Base-by-base conservation (phyloP, 2,329 filamentous ascomycete genomes). In the Drechslerella dactyloides region DNA sequence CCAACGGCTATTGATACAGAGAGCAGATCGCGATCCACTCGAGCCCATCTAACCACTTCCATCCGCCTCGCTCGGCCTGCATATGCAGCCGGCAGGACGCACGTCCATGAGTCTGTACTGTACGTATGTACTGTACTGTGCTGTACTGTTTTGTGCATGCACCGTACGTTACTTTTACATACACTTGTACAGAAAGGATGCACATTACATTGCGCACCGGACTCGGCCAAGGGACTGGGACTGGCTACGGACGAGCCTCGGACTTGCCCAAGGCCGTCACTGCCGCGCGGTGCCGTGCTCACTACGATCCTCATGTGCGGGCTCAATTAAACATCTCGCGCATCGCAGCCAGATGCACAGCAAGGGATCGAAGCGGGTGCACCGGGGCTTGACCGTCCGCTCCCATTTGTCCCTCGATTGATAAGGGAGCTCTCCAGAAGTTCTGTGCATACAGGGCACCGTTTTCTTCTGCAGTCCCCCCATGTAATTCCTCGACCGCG, bases 11-110 rank as follows among this genome's bases (percentile, higher is more conserved):
- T 15, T 42, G n/a, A 13, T 42, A 13, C 37, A 42, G 37, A 42
- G 37, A 23, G 53, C 44, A 54, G 66, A 70, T 70, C 66, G 66
- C 66, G 66, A 70, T 70, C 66, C 66, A 62, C 66, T 53, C 42
- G n/a, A 42, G 37, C 15, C 11, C 37, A 15, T 17, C 37, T 42
- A 42, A 42, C 37, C 37, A 15, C 37, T 6, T 15, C 11, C 37
- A 42, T 42, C 42, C 15, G 15, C 3, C 37, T n/a, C 37, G 15
- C 37, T 42, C 37, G 15, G n/a, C 37, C 5, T 42, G 37, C 37
- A 42, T 42, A 42, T 42, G 37, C 37, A 42, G 11, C 5, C 37
- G n/a, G 19, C 42, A 6, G 37, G 37, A 42, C 37, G 37, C 37
- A 42, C 37, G n/a, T 42, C 27, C 27, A 33, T 8, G 27, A 33